phyloP scores from a whole-genome alignment of 768 basidiomycete species.

The Boletus subcaerulescens region DNA sequence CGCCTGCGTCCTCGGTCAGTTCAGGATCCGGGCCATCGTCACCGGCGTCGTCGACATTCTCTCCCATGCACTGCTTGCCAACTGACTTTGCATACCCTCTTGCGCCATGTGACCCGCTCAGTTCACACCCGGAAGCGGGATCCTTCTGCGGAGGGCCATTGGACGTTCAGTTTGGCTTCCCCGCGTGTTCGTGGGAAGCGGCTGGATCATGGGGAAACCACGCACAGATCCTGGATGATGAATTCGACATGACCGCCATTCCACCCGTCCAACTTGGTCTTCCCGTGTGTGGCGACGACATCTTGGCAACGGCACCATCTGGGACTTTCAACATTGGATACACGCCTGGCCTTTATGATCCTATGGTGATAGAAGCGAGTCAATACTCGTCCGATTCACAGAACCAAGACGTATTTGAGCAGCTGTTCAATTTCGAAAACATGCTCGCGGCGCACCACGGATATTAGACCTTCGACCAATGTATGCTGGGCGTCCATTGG shows the following conservation, averaged over 20 bases:
- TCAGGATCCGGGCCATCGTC: conserved; percentile 52
- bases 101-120: conserved; percentile 11
- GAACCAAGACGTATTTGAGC: conserved; percentile 35
- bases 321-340: conserved; percentile 23
- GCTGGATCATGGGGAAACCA: conserved; percentile 35
- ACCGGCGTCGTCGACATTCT: conserved; percentile 48
- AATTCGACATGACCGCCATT: conserved; percentile 65
- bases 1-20: conserved; percentile 47
- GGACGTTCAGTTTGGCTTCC: conserved; percentile 30
- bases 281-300: conserved; percentile 41
- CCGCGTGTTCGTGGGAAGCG: conserved; percentile 33
- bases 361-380: conserved; percentile 28
- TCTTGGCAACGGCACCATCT: conserved; percentile 8
- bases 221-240: conserved; percentile 48
- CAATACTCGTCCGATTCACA: conserved; percentile 31
- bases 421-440: conserved; percentile 36
- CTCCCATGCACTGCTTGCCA: conserved; percentile 34
- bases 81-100: conserved; percentile 23
- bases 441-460: conserved; percentile 34
- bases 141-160: conserved; percentile 22
- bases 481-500: conserved; percentile 37
- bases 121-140: conserved; percentile 9
- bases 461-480: conserved; percentile 32
- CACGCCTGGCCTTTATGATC: conserved; percentile 22
- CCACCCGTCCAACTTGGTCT: conserved; percentile 61